A percentile compares a stretch with the other conserved stretches of the same genome.
phyloP scores from a whole-genome alignment of 2,329 filamentous ascomycete species.

The Pseudogymnoascus sp. region DNA sequence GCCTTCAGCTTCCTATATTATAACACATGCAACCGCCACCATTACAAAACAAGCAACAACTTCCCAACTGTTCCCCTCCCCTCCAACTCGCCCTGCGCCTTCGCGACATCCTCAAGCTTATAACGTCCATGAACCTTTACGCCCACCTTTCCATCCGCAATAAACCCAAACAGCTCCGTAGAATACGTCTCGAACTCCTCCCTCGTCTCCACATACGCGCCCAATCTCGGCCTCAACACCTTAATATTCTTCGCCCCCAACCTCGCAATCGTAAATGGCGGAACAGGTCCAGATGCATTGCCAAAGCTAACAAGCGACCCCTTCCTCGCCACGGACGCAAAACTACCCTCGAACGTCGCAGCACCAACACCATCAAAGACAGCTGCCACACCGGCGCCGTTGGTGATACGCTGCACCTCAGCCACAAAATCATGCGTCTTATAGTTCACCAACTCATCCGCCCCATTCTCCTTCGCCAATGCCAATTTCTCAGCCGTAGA shows the following conservation, averaged over 20 bases:
- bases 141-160: slow-evolving; percentile 61
- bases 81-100: slow-evolving; percentile 72
- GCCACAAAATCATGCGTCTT: slow-evolving; percentile 48
- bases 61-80: slow-evolving; percentile 78
- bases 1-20: background rate
- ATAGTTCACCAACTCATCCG: slow-evolving; percentile 65
- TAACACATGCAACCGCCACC: background rate
- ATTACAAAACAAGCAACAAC: slow-evolving; percentile 59
- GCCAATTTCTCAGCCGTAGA: slow-evolving; percentile 64
- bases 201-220: slow-evolving; percentile 58
- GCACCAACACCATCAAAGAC: slow-evolving; percentile 85
- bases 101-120: slow-evolving; percentile 60
- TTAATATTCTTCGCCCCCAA: slow-evolving; percentile 69
- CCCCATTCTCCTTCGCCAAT: slow-evolving; percentile 61
- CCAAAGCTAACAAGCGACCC: slow-evolving; percentile 72
- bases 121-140: slow-evolving; percentile 71
- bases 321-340: slow-evolving; percentile 68
- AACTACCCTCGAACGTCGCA: slow-evolving; percentile 69
- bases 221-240: slow-evolving; percentile 65
- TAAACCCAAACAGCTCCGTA: slow-evolving; percentile 63
- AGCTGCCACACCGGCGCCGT: slow-evolving; percentile 61
- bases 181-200: slow-evolving; percentile 65
- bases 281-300: slow-evolving; percentile 69
- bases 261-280: slow-evolving; percentile 49
- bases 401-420: slow-evolving; percentile 61